Evolutionary conservation across 331 rosid species (phyloP), one percentile per base, ranked within the genome.

Genomic region (Spiraea crenata): DNA sequence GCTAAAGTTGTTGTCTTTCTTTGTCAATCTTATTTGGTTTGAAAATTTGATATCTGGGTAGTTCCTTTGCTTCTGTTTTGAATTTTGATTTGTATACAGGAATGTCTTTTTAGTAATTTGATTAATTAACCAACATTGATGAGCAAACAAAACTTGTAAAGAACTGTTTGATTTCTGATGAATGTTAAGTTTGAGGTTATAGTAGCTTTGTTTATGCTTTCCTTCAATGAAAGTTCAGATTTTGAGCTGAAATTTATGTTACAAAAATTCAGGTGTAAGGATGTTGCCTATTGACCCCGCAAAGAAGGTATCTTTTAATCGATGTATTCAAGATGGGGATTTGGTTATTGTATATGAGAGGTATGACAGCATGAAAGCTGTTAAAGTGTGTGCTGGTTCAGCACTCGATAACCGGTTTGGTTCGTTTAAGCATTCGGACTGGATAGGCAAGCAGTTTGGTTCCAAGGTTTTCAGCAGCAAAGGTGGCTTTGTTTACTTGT

Each of bases 391-490:
- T 68, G 86, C 82, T 57, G 81, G 75, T 45, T 80, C 90, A 6
- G 79, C 82, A 8, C 83, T 89, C 37, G 91, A 85, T 74, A 91
- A 91, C 47, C 88, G 91, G 12, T 89, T 85, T n/a, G 97, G 96
- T n/a, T 81, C 82, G 67, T 91, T 87, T 40, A 89, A 89, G 61
- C 97, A 91, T 65, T 83, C 85, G 0, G 96, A 89, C 16, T 91
- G 97, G 97, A 85, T 87, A 55, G 96, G 97, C 20, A 91, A 89
- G 83, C 90, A 86, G 2, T 83, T 91, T 74, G 96, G 97, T 60
- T 82, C 85, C 60, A 87, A 89, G 80, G 97, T 85, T 44, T 76
- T 85, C 17, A 89, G 91, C 83, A 84, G 75, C 77, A 89, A 87
- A 81, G 90, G 89, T 60, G 89, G 92, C 17, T 91, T 91, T 77